Base-by-base conservation (phyloP, 345 rosid species). In the Moricandia arvensis region DNA sequence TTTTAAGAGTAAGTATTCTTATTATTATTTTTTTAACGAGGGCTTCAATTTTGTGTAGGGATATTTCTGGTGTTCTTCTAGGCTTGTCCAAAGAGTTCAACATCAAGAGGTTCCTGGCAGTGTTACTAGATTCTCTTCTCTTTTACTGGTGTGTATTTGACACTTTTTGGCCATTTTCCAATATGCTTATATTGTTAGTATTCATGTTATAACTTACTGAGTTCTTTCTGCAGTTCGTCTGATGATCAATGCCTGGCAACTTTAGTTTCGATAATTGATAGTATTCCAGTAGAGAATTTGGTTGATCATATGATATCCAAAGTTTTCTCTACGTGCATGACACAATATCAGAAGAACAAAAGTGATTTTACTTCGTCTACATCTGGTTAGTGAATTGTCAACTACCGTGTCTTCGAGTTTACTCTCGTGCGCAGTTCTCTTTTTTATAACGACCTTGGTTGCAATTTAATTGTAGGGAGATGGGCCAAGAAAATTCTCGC, bases 71-170 rank as follows among this genome's bases (percentile, higher is more conserved):
- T 57, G 75, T 89, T 77, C 92, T 95, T 71, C 69, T 75, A 75
- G 89, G 79, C 67, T 76, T 95, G 63, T 89, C 96, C 26, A 77
- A 82, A 78, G 96, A 87, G 80, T 95, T 89, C 78, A 87, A 87
- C 68, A 83, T 89, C 30, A 92, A 90, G 77, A 89, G 75, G 63
- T 95, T 95, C 85, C 81, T 92, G 74, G 81, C 81, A 33, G 71
- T 86, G 71, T 76, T 95, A 74, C 33, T 95, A 80, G 87, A 78
- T 60, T 84, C 96, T 74, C 68, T 95, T 60, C 84, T 87, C 55
- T 87, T 85, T 68, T 75, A 78, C 85, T 87, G 99, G 98, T 95
- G 59, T 68, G 75, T 55, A 70, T 35, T 45, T 66, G 72, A 71
- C 77, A 63, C 34, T 77, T 24, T 47, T 58, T 27, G 13, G 5